Evolutionary conservation across 2,329 filamentous ascomycete genomes (phyloP), one percentile per base, ranked within the genome.

Genomic region (Colletotrichum sp.): DNA sequence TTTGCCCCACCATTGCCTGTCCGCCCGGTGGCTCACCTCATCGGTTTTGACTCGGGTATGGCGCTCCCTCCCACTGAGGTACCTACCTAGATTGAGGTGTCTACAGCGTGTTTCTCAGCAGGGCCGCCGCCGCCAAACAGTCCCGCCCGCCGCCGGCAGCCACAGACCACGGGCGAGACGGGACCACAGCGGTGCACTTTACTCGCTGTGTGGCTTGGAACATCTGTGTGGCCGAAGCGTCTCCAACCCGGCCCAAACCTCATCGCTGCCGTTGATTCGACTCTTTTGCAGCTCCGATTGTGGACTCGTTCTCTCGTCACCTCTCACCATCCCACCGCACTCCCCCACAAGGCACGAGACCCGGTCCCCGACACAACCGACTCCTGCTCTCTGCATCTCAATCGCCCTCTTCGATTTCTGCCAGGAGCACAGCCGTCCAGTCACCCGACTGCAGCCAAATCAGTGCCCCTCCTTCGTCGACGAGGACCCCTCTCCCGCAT

Each of bases 351-450:
- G 74, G 28, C 71, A 74, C 74, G 74, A 76, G 74, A 60, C n/a
- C 64, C 70, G 74, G 74, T 74, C 64, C 70, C 64, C 18, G 71
- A 73, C 63, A 74, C 70, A 73, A 21, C 74, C 71, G 74, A 60
- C 59, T 67, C 65, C 64, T 68, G 59, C 65, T 52, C 64, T 74
- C 32, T 52, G 49, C 44, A 63, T 68, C 36, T 71, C 62, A 55
- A 24, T 32, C 72, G 28, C 10, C 62, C 21, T 26, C 28, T 39
- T 30, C 30, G 52, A 32, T 28, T 57, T 30, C 6, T 44, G 15
- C 26, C 3, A 24, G 30, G 59, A 63, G 52, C 26, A 36, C 16
- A 30, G 63, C 73, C 28, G 16, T 57, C 49, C 57, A 18, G 57
- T 74, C 70, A 65, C 15, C 60, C 70, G 57, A 69, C 74, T 66